Conservation (phyloP, 768 basidiomycete genomes). For the Serendipita indica region DNA sequence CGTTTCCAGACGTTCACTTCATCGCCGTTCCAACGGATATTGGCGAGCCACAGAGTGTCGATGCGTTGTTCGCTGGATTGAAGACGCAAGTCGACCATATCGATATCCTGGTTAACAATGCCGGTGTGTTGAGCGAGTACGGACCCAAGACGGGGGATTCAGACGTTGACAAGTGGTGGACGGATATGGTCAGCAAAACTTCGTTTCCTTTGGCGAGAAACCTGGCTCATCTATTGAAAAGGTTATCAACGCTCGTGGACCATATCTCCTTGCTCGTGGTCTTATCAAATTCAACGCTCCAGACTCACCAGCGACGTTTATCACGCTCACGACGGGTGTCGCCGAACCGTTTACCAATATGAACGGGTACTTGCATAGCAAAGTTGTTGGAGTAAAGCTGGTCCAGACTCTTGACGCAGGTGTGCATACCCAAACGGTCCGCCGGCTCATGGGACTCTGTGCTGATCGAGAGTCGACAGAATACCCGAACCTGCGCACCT, state of each 20-base stretch:
- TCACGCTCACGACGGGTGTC: background rate
- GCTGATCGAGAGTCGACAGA: too few relatives aligned
- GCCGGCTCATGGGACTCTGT: too few relatives aligned
- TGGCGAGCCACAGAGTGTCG: background rate
- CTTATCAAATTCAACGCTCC: background rate
- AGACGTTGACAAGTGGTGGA: background rate
- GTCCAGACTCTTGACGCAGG: background rate
- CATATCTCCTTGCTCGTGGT: conserved; percentile 3
- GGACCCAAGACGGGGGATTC: background rate
- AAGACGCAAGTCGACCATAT: background rate
- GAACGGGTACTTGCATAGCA: background rate
- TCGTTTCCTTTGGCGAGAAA: background rate
- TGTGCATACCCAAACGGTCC: too few relatives aligned
- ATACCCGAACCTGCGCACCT: conserved; percentile 1
- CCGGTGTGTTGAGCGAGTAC: background rate
- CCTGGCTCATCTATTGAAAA: background rate
- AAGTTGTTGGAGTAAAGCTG: background rate
- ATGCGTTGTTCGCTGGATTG: background rate
- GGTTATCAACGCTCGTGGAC: background rate
- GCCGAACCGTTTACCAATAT: background rate
- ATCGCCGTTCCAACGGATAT: background rate
- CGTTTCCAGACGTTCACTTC: background rate
- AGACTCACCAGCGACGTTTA: background rate
- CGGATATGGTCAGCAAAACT: background rate
- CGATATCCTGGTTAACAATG: conserved; percentile 6